Evolutionary conservation across 2,329 filamentous ascomycete species (phyloP).

Genomic region (Orbilia oligospora): DNA sequence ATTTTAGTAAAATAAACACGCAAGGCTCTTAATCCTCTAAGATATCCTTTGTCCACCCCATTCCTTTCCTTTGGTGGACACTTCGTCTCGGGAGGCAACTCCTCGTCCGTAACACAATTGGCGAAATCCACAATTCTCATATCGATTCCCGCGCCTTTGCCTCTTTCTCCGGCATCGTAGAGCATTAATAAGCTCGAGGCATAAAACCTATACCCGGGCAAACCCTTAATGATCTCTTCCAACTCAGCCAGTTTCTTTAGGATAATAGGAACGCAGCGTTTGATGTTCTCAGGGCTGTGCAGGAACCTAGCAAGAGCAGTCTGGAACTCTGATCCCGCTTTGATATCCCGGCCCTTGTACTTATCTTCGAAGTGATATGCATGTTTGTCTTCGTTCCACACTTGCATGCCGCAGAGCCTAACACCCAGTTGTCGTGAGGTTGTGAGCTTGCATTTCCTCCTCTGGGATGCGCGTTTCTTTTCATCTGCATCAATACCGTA

Average conservation of each 20-base stretch:
- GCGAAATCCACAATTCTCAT: conserved; percentile 99
- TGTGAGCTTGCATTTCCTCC: conserved; percentile 90
- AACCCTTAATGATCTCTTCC: conserved; percentile 82
- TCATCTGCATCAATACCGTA: conserved; percentile 92
- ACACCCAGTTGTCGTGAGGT: conserved; percentile 94
- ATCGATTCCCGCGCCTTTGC: conserved; percentile 76
- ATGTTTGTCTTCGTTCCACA: conserved; percentile 88
- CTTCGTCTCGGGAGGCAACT: conserved; percentile 73
- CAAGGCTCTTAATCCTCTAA: conserved; percentile 84
- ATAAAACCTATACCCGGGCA: conserved; percentile 93
- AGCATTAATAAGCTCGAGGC: conserved; percentile 94
- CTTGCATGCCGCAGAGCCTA: conserved; percentile 93
- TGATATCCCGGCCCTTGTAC: conserved; percentile 91
- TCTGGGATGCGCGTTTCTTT: conserved; percentile 93
- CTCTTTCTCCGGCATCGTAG: conserved; percentile 81
- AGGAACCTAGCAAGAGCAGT: conserved; percentile 89
- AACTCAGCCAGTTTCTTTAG: conserved; percentile 85
- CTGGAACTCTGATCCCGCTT: conserved; percentile 89
- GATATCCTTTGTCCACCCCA: conserved; percentile 87
- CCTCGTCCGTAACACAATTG: conserved; percentile 93
- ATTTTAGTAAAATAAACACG: conserved; percentile 89
- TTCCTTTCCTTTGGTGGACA: conserved; percentile 87
- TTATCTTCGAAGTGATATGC: conserved; percentile 97
- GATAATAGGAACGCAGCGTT: conserved; percentile 87
- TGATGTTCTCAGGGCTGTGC: conserved; percentile 86